phyloP scores from a whole-genome alignment of 1,284 basidiomycete species.

The Agaricales sp. region DNA sequence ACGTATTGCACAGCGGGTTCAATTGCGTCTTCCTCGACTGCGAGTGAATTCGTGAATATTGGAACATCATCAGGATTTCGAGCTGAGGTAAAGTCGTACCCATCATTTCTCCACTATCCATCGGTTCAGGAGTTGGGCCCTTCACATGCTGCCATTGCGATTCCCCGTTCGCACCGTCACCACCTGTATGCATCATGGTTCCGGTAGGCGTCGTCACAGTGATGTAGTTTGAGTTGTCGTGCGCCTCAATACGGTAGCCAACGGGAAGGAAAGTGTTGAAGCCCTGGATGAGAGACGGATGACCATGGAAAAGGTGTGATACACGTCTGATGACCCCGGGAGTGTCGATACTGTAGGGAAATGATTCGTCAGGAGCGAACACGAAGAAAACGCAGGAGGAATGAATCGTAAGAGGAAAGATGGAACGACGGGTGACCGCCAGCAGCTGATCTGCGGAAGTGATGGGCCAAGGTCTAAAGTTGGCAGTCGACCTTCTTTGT shows the following conservation, averaged over 20 bases:
- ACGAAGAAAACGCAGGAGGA: conserved; percentile 8
- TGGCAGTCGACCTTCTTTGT: too few species aligned
- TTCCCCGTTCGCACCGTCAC: conserved; percentile 9
- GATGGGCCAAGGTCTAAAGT: too few species aligned
- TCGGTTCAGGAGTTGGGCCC: background rate
- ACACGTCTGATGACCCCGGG: conserved; percentile 95
- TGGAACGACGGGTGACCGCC: background rate
- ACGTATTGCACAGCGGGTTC: conserved; percentile 88
- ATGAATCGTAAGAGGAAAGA: conserved; percentile 6
- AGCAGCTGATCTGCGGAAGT: too few species aligned
- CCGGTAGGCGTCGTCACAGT: conserved; percentile 70
- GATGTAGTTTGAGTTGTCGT: conserved; percentile 52
- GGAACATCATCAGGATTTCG: background rate
- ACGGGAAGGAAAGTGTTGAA: conserved; percentile 97
- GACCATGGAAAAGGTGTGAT: conserved; percentile 86
- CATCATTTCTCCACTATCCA: background rate
- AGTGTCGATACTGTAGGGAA: conserved; percentile 75
- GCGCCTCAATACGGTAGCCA: conserved; percentile 88
- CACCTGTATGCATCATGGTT: conserved; percentile 18
- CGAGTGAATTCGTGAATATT: background rate
- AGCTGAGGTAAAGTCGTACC: background rate
- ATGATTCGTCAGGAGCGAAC: too few species aligned
- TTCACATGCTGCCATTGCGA: background rate
- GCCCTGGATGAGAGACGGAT: conserved; percentile 87
- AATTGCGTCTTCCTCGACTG: conserved; percentile 29